These are phyloP conservation scores for Ogataea neopini DNA, from an alignment of 805 yeast species.

Conservation along the genomic window DNA sequence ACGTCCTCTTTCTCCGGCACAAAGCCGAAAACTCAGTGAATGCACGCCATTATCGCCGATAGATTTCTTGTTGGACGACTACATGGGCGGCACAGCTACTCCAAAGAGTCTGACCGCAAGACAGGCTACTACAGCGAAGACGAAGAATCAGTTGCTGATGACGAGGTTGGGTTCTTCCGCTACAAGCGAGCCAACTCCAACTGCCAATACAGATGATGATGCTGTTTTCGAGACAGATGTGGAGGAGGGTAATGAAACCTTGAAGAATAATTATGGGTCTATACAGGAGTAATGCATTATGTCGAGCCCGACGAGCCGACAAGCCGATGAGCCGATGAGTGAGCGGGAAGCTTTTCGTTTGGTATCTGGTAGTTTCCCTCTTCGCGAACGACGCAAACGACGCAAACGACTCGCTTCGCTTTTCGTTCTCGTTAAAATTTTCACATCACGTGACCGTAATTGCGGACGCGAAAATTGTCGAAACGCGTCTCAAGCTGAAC, in stretches of 20 bases:
- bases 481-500: conserved; percentile 4
- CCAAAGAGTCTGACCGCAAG: conserved; percentile 2
- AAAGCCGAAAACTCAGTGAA: conserved; percentile 34
- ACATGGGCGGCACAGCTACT: conserved; percentile 15
- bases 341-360: too few relatives aligned
- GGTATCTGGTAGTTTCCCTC: too few relatives aligned
- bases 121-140: not conserved
- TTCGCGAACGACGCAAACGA: not conserved
- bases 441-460: not conserved
- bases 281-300: not conserved
- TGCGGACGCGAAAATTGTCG: conserved; percentile 6
- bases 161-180: not conserved
- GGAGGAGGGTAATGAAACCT: not conserved
- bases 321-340: too few relatives aligned
- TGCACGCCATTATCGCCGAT: conserved; percentile 39
- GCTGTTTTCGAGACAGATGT: conserved; percentile 2
- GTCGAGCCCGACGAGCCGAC: not conserved
- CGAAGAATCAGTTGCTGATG: conserved; percentile 4
- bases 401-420: not conserved
- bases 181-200: not conserved
- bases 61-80: conserved; percentile 35
- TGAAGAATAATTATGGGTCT: not conserved
- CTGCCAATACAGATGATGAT: not conserved
- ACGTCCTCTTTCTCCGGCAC: conserved; percentile 31
- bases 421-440: not conserved